phyloP scores from a whole-genome alignment of 805 yeast genomes.

The Pichia deserticola region DNA sequence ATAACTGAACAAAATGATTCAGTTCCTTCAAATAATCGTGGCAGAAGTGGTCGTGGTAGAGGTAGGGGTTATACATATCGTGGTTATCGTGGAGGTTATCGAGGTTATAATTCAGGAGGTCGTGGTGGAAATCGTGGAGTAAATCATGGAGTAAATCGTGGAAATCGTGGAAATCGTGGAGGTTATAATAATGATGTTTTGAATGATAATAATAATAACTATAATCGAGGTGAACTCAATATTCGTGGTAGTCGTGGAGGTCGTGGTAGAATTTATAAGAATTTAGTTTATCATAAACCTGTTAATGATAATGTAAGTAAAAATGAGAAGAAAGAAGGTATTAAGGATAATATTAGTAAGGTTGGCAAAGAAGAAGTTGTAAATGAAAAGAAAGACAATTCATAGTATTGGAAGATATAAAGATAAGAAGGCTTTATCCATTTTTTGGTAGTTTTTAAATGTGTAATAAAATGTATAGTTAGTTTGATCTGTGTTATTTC shows the following conservation, averaged over 20 bases:
- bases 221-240: no score
- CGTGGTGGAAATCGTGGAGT: neutral
- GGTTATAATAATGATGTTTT: no score
- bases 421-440: neutral
- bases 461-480: conserved; percentile 1
- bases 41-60: conserved; percentile 8
- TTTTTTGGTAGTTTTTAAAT: neutral
- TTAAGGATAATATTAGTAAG: no score
- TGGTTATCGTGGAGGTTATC: neutral
- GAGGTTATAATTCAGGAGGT: neutral
- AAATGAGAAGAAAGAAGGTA: no score
- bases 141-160: no score
- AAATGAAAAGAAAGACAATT: neutral
- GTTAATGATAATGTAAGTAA: no score
- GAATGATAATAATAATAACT: no score
- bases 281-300: conserved; percentile 1
- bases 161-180: no score
- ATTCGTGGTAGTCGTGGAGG: neutral
- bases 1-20: no score
- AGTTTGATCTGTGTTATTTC: neutral
- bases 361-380: no score
- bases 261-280: neutral
- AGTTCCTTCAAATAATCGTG: neutral
- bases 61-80: conserved; percentile 2
- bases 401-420: neutral